Base-by-base conservation (phyloP, 2,329 filamentous ascomycete species). In the Mycosphaerella arachidis region DNA sequence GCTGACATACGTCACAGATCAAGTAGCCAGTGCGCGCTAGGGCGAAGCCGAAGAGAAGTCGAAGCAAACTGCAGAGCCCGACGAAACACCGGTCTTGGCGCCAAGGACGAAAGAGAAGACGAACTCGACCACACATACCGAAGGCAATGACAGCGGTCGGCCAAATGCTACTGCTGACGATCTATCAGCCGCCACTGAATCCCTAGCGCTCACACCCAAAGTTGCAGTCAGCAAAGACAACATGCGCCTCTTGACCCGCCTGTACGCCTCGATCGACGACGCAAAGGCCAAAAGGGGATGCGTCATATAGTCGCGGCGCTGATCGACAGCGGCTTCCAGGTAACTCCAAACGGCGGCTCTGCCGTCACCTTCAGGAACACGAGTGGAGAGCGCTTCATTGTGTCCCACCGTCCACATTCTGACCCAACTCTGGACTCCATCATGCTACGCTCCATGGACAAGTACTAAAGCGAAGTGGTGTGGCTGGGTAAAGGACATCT, bases 391-490 rank as follows among this genome's bases (percentile, higher is more conserved):
- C 55, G 59, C 8, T 31, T 51, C 4, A 58, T 64, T 53, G 57
- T 64, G 16, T 70, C 74, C 29, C 70, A 73, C 57, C 63, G 64
- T 18, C 71, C 70, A 0, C 72, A 74, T 58, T 69, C 71, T 1
- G 62, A 63, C 3, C 54, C 68, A 0, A 66, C 50, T 9, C 63
- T 73, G 24, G 65, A 71, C 48, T 61, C 66, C 0, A 48, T 70
- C 18, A 67, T 69, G 67, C 55, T 73, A 2, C 66, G 66, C 18
- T 58, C 58, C 0, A 70, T 71, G 58, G 70, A 69, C 6, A 62
- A 64, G 43, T 64, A 70, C 1, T 58, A 73, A 73, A 63, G 64
- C 62, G 7, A 71, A 67, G 52, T 69, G 68, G 67, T 73, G 71
- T 62, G 65, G 66, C 5, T 71, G 68, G 66, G 53, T 35, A 4